Conservation (phyloP, 352 stramenopile species). For the Aphanomyces stellatus region DNA sequence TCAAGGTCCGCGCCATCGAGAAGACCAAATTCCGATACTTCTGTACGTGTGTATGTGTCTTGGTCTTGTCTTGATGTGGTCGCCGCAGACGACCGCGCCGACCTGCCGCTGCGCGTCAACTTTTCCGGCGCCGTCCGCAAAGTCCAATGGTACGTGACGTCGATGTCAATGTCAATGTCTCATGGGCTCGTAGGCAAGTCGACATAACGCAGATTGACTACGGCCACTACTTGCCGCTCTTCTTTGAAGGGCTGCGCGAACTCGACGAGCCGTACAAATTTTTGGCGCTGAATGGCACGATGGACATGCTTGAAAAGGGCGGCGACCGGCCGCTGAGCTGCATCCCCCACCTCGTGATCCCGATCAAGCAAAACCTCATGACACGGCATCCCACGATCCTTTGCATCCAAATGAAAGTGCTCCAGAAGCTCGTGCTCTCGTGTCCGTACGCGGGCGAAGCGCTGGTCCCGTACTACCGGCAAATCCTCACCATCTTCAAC, state of each 20-base stretch:
- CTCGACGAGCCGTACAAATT: slow-evolving; percentile 65
- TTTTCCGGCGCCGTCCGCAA: slow-evolving; percentile 68
- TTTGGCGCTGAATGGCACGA: slow-evolving; percentile 65
- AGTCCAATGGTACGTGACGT: slow-evolving; percentile 20
- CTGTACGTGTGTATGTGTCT: slow-evolving; percentile 36
- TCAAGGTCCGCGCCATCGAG: slow-evolving; percentile 57
- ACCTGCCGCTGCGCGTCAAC: slow-evolving; percentile 63
- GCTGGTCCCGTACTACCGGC: slow-evolving; percentile 88
- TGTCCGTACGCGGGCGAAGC: slow-evolving; percentile 62
- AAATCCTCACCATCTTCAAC: slow-evolving; percentile 83
- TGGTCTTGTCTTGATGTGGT: neutral
- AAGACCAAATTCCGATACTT: slow-evolving; percentile 77
- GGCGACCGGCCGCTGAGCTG: slow-evolving; percentile 50
- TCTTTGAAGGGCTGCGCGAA: slow-evolving; percentile 86
- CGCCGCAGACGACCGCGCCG: slow-evolving; percentile 48
- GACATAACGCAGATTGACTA: slow-evolving; percentile 69
- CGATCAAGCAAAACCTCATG: slow-evolving; percentile 63
- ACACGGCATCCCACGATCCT: slow-evolving; percentile 45
- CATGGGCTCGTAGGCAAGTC: slow-evolving; percentile 16
- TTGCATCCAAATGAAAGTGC: slow-evolving; percentile 41
- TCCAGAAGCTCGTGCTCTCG: slow-evolving; percentile 50
- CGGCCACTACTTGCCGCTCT: slow-evolving; percentile 82
- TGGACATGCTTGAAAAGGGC: slow-evolving; percentile 74
- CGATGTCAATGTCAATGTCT: too few relatives aligned
- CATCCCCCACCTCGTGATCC: slow-evolving; percentile 52